Evolutionary conservation across 2,329 filamentous ascomycete genomes (phyloP), one percentile per base, ranked within the genome.

Genomic region (Aspergillus alliaceus): DNA sequence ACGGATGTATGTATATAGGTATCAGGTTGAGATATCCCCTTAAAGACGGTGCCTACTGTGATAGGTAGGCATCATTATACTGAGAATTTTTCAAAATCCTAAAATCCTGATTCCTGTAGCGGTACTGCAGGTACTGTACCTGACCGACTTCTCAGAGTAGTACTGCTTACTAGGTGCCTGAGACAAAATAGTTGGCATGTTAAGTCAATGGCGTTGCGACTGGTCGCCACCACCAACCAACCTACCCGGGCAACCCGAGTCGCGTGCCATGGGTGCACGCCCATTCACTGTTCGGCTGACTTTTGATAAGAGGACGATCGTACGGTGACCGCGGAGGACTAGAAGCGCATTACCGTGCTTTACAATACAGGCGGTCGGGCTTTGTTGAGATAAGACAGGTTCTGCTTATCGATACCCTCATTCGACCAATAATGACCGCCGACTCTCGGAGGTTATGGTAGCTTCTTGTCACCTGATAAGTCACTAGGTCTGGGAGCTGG

Each of bases 401-500:
- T 18, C 24, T 27, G 6, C 61, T 64, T 62, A 64, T 64, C 61
- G 57, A 63, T 62, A 60, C 29, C 14, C 12, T 29, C 22, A n/a
- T 7, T 35, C 31, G 31, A 25, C 59, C 57, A 57, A 59, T 60
- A 29, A 47, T 18, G 40, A 15, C 11, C 31, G 18, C 37, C 44
- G 44, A 32, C 18, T 9, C 35, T 31, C 48, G 47, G 51, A 39
- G 53, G 49, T 29, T 34, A 57, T 55, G 46, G 54, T 39, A 47
- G 29, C 42, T 29, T 54, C 46, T 40, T 48, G 57, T 62, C 61
- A 64, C 61, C 60, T 64, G 61, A 64, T 57, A 55, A 47, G n/a
- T 39, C 39, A n/a, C 14, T 40, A 27, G 32, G 42, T 29, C 40
- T 40, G 34, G 20, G 20, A 35, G 35, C 46, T 39, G 51, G 44